phyloP scores from a whole-genome alignment of 2,329 filamentous ascomycete species.

The Pestalotiopsis fici region DNA sequence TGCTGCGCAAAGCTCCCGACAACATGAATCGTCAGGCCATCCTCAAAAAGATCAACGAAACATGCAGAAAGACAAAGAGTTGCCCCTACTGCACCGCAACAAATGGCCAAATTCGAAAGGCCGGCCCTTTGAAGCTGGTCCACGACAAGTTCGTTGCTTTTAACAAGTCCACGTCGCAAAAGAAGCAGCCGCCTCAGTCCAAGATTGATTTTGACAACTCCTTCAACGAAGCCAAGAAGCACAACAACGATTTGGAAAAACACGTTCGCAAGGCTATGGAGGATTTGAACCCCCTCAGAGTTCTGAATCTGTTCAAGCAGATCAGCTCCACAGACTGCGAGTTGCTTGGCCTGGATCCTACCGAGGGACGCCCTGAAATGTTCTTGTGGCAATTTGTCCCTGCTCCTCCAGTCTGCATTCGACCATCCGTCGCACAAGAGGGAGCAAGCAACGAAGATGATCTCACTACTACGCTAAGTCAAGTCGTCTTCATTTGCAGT shows the following conservation, averaged over 20 bases:
- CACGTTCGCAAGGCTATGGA: constrained; percentile 91
- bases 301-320: constrained; percentile 88
- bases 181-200: constrained; percentile 79
- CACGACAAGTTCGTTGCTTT: constrained; percentile 91
- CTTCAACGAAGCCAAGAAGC: constrained; percentile 76
- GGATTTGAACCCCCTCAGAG: constrained; percentile 85
- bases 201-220: constrained; percentile 86
- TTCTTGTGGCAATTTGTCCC: constrained; percentile 97
- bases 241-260: constrained; percentile 83
- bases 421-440: constrained; percentile 92
- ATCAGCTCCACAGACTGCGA: constrained; percentile 87
- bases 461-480: constrained; percentile 92
- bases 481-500: constrained; percentile 91
- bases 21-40: constrained; percentile 83
- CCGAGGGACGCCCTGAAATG: constrained; percentile 89
- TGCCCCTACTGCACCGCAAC: constrained; percentile 80
- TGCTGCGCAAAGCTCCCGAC: constrained; percentile 81
- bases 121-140: constrained; percentile 87
- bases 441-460: constrained; percentile 94
- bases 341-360: constrained; percentile 82
- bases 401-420: constrained; percentile 89
- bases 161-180: constrained; percentile 84
- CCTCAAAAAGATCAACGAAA: constrained; percentile 84
- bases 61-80: constrained; percentile 82
- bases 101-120: constrained; percentile 91